Evolutionary conservation across 2,329 filamentous ascomycete species (phyloP).

Genomic region (Echinosphaeria canescens): DNA sequence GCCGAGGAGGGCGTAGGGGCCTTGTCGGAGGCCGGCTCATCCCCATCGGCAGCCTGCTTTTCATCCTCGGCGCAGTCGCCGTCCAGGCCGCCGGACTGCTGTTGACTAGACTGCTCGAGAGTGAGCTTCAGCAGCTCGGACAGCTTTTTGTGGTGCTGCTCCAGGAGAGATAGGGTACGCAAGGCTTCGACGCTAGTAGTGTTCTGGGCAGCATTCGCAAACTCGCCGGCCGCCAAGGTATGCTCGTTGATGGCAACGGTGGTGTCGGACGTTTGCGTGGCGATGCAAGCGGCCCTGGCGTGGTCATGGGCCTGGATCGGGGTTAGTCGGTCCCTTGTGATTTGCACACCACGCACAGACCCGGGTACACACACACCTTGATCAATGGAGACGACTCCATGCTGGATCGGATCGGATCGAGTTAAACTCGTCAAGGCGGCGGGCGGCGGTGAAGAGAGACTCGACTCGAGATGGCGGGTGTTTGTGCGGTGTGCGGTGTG

Average conservation of each 20-base stretch:
- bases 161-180: conserved; percentile 64
- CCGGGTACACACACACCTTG: conserved; percentile 24
- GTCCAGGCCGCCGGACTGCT: conserved; percentile 13
- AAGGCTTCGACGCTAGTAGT: conserved; percentile 54
- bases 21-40: conserved; percentile 1
- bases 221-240: conserved; percentile 71
- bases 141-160: conserved; percentile 70
- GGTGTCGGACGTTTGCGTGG: conserved; percentile 52
- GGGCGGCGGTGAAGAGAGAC: no score
- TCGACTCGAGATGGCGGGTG: no score
- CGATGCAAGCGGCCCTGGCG: conserved; percentile 61
- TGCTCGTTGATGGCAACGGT: conserved; percentile 75
- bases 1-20: conserved; percentile 3
- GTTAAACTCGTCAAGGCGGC: no score
- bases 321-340: conserved; percentile 1
- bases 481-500: no score
- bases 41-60: conserved; percentile 14
- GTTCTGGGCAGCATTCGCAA: conserved; percentile 56
- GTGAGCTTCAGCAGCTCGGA: conserved; percentile 63
- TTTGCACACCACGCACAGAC: no score
- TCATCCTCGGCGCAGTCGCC: conserved; percentile 13
- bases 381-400: conserved; percentile 55
- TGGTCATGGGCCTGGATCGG: conserved; percentile 61
- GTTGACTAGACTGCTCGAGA: conserved; percentile 25
- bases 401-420: conserved; percentile 3